Conservation (phyloP, 2,329 filamentous ascomycete genomes). For the Cercospora berteroae region DNA sequence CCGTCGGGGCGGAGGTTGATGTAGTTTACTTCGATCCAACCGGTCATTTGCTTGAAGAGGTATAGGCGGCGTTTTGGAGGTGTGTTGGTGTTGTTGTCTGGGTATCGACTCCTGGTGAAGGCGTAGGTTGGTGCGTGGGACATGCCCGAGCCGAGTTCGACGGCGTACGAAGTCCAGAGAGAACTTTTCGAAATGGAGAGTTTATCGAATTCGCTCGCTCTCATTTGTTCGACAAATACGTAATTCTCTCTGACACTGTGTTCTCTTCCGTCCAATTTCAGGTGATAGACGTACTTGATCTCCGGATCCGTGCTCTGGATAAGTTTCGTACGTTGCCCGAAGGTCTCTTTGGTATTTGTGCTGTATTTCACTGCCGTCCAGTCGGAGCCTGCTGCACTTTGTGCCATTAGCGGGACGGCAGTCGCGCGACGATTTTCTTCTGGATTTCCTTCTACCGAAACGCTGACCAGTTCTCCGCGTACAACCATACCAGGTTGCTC, state of each 20-base stretch:
- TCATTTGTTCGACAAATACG: background rate
- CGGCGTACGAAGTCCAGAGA: background rate
- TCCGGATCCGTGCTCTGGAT: background rate
- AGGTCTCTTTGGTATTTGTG: background rate
- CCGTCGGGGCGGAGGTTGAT: no score
- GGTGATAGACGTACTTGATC: background rate
- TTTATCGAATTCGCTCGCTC: background rate
- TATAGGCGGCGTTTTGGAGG: no score
- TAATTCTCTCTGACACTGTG: no score
- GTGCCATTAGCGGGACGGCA: background rate
- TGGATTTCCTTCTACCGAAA: background rate
- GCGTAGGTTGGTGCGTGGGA: no score
- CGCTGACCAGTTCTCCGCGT: background rate
- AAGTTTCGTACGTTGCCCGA: background rate
- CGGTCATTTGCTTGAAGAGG: no score
- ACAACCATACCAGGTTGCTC: background rate
- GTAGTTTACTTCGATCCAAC: no score
- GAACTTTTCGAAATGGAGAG: background rate
- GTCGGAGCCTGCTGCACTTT: background rate
- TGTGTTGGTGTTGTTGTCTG: no score
- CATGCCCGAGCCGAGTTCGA: no score
- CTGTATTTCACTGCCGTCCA: background rate
- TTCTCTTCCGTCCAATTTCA: background rate
- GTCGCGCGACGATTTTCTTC: no score
- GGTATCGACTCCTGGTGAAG: no score